Evolutionary conservation across 148 eudicot species (phyloP).

Genomic region (Dysphania ambrosioides): DNA sequence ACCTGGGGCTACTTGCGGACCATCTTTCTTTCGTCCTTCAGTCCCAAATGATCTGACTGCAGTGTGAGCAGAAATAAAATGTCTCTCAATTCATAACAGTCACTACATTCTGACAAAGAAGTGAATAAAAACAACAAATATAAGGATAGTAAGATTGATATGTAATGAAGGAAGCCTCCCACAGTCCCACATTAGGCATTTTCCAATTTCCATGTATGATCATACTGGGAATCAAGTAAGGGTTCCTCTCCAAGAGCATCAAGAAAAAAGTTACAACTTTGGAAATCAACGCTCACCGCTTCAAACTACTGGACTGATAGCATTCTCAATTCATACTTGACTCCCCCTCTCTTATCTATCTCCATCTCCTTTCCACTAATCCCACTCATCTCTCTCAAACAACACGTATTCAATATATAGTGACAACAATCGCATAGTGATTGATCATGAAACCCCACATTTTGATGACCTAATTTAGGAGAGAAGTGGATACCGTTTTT

Average conservation of each 20-base stretch:
- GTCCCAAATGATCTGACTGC: slow-evolving; percentile 89
- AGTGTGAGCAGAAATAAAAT: slow-evolving; percentile 5
- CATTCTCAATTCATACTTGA: not conserved
- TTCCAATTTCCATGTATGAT: not conserved
- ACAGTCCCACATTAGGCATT: no score
- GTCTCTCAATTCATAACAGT: not conserved
- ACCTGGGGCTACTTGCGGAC: slow-evolving; percentile 73
- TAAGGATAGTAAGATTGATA: no score
- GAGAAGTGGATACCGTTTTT: slow-evolving; percentile 52
- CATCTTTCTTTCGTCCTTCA: slow-evolving; percentile 83
- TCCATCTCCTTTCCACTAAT: not conserved
- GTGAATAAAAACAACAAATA: not conserved
- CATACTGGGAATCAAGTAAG: not conserved
- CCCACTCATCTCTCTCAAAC: not conserved
- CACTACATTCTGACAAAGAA: no score
- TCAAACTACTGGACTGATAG: no score
- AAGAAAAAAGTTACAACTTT: no score
- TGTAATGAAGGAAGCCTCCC: no score
- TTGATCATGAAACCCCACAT: no score
- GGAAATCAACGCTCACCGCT: no score
- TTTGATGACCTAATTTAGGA: no score
- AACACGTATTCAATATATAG: no score
- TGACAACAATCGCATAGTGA: no score
- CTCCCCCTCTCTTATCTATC: not conserved
- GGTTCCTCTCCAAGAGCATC: no score